These are phyloP conservation scores for Boehmeria nivea DNA, from an alignment of 306 rosid species.

Conservation along the genomic window DNA sequence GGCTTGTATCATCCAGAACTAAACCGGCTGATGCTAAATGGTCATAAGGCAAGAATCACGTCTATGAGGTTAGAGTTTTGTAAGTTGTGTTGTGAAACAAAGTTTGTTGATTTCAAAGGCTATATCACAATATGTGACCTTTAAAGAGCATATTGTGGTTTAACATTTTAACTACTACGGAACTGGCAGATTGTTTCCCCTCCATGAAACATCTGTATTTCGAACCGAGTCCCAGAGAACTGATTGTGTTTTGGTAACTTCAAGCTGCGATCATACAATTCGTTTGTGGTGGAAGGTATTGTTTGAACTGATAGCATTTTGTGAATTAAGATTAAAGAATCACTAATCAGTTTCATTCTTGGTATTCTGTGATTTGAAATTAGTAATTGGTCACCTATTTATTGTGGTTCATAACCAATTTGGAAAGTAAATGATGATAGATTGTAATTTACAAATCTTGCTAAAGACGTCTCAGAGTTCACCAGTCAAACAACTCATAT, in stretches of 20 bases:
- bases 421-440: not conserved
- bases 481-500: not conserved
- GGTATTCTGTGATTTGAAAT: not conserved
- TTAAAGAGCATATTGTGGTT: not conserved
- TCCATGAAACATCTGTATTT: constrained; percentile 37
- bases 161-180: constrained; percentile 13
- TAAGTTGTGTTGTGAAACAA: not conserved
- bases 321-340: not conserved
- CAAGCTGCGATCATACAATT: constrained; percentile 76
- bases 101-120: not conserved
- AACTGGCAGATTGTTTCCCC: constrained; percentile 65
- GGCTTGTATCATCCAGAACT: constrained; percentile 12
- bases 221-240: constrained; percentile 33
- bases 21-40: constrained; percentile 17
- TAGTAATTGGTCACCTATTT: not conserved
- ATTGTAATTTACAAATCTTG: not conserved
- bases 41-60: constrained; percentile 71
- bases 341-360: not conserved
- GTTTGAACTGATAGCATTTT: not conserved
- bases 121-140: not conserved
- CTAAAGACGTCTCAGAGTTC: not conserved
- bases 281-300: constrained; percentile 87
- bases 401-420: not conserved
- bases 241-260: constrained; percentile 59
- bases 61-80: constrained; percentile 56